Percentiles rank a stretch among this genome's conserved stretches.
Evolutionary conservation across 73 alveolate species (phyloP).

Genomic region (Stentor roeselii): DNA sequence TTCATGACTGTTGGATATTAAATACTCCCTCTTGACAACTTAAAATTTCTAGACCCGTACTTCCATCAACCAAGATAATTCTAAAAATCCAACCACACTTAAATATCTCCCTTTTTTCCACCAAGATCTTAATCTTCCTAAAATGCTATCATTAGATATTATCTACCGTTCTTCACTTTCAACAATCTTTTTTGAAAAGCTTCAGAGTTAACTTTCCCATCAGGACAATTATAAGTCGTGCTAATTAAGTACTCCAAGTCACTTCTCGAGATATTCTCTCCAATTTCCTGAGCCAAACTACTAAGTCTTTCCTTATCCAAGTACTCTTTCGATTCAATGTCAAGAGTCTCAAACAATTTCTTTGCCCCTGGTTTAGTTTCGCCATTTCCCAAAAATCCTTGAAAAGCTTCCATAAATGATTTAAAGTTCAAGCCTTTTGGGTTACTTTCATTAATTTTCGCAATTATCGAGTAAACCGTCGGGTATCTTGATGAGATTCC

Average conservation of each 20-base stretch:
- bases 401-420: conserved; percentile 56
- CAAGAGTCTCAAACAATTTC: conserved; percentile 48
- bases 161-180: too few species aligned
- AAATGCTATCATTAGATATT: too few species aligned
- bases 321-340: conserved; percentile 52
- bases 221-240: conserved; percentile 51
- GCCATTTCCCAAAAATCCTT: conserved; percentile 39
- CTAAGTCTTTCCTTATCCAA: conserved; percentile 43
- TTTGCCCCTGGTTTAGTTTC: conserved; percentile 46
- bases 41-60: too few species aligned
- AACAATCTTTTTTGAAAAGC: conserved; percentile 35
- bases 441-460: conserved; percentile 34
- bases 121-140: too few species aligned
- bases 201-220: conserved; percentile 65
- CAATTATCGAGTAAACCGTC: conserved; percentile 32
- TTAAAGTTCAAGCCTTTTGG: conserved; percentile 56
- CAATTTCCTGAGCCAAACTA: conserved; percentile 43
- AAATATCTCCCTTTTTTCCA: too few species aligned
- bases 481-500: conserved; percentile 51
- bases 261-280: conserved; percentile 48
- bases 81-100: too few species aligned
- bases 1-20: too few species aligned
- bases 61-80: too few species aligned
- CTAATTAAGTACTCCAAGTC: conserved; percentile 55
- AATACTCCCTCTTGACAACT: too few species aligned